A percentile compares a stretch with the other conserved stretches of the same genome.
Evolutionary conservation across 1,284 basidiomycete species (phyloP).

Genomic region (Marasmius tenuissimus): DNA sequence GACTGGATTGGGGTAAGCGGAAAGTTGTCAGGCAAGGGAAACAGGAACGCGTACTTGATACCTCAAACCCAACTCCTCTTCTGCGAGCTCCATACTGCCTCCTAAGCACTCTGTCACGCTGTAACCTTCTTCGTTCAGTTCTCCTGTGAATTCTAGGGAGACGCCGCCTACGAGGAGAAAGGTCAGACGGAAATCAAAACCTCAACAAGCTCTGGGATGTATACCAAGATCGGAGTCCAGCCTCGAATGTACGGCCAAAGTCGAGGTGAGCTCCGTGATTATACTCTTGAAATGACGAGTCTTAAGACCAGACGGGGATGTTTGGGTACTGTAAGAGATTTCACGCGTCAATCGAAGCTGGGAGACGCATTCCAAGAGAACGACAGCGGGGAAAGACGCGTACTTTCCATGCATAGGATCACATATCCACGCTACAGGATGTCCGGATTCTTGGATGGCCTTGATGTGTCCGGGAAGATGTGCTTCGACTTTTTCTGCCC

Average conservation of each 20-base stretch:
- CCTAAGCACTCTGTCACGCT: slow-evolving; percentile 87
- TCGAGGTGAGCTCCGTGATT: slow-evolving; percentile 83
- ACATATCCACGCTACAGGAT: slow-evolving; percentile 92
- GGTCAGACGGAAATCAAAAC: no score
- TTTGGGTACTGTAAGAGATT: slow-evolving; percentile 52
- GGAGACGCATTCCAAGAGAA: background rate
- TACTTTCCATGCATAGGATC: slow-evolving; percentile 98
- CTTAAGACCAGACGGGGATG: slow-evolving; percentile 69
- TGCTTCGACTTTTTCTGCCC: slow-evolving; percentile 80
- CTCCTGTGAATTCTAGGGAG: slow-evolving; percentile 95
- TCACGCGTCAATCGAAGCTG: background rate
- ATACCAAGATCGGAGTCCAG: slow-evolving; percentile 66
- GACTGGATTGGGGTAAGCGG: slow-evolving; percentile 39
- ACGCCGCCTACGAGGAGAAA: slow-evolving; percentile 59
- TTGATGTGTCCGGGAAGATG: slow-evolving; percentile 82
- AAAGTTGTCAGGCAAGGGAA: background rate
- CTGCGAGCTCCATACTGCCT: slow-evolving; percentile 78
- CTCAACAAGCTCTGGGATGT: no score
- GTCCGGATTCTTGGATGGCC: slow-evolving; percentile 79
- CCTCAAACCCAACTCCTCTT: slow-evolving; percentile 70
- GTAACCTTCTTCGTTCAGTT: slow-evolving; percentile 90
- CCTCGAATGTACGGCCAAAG: slow-evolving; percentile 77
- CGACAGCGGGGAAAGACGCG: slow-evolving; percentile 26
- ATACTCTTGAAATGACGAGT: slow-evolving; percentile 92
- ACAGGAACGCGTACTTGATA: slow-evolving; percentile 57